Evolutionary conservation across 129 eudicot species (phyloP).

Genomic region (Saposhnikovia divaricata): DNA sequence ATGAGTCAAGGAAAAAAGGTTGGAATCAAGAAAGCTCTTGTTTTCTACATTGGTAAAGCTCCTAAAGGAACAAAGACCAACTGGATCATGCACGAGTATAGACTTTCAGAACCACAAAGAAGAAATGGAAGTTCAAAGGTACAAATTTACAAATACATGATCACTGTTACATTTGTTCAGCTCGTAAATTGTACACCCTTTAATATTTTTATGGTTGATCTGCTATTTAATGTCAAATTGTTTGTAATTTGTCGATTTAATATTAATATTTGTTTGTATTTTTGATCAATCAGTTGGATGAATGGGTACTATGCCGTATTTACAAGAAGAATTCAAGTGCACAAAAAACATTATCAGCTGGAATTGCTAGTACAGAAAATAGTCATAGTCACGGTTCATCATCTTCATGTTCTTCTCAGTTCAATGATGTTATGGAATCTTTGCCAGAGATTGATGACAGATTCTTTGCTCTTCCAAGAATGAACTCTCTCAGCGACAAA

Average conservation of each 20-base stretch:
- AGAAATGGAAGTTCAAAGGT: slow-evolving; percentile 62
- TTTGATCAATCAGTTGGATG: slow-evolving; percentile 54
- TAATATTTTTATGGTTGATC: background rate
- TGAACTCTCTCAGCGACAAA: slow-evolving; percentile 46
- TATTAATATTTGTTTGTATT: background rate
- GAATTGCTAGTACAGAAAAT: slow-evolving; percentile 44
- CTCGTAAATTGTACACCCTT: too few relatives aligned
- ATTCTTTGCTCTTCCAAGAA: slow-evolving; percentile 42
- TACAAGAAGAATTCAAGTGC: slow-evolving; percentile 87
- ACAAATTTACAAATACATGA: background rate
- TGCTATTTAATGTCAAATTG: background rate
- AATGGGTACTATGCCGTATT: slow-evolving; percentile 90
- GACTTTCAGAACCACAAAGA: slow-evolving; percentile 56
- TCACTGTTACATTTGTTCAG: background rate
- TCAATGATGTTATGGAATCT: slow-evolving; percentile 70
- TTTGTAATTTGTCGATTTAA: background rate
- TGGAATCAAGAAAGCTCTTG: slow-evolving; percentile 91
- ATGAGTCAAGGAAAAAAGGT: slow-evolving; percentile 60
- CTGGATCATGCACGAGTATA: slow-evolving; percentile 97
- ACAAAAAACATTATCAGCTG: slow-evolving; percentile 24
- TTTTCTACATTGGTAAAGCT: slow-evolving; percentile 83
- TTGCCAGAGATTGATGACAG: slow-evolving; percentile 55
- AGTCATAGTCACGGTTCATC: slow-evolving; percentile 73
- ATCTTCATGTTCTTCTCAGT: slow-evolving; percentile 64
- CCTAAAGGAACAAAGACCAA: slow-evolving; percentile 90